Conservation (phyloP, 176 grass and related monocot genomes). For the Carex kokanica region DNA sequence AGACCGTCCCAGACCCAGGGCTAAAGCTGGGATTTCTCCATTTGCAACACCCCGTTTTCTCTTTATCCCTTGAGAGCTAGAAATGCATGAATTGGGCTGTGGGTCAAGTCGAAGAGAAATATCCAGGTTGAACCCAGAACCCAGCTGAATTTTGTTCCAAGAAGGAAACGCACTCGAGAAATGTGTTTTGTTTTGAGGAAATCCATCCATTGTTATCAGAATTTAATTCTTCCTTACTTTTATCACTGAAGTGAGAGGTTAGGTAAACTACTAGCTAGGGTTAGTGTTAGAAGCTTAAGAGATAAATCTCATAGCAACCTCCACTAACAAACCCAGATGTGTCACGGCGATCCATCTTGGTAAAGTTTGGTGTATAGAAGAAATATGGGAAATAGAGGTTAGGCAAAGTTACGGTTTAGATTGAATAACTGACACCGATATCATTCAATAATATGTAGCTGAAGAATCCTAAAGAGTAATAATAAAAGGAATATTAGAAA, state of each 20-base stretch:
- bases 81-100: conserved; percentile 29
- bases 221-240: conserved; percentile 33
- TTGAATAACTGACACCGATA: background rate
- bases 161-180: conserved; percentile 22
- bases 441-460: conserved; percentile 17
- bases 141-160: conserved; percentile 32
- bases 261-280: conserved; percentile 55
- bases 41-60: conserved; percentile 41
- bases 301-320: conserved; percentile 48
- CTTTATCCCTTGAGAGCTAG: conserved; percentile 30
- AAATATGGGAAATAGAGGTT: conserved; percentile 32
- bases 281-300: conserved; percentile 44
- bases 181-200: conserved; percentile 28
- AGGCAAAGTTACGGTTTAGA: conserved; percentile 41
- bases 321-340: conserved; percentile 87
- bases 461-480: conserved; percentile 32
- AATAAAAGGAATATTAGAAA: conserved; percentile 35
- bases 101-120: conserved; percentile 28
- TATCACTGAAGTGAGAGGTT: conserved; percentile 29
- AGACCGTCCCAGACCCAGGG: conserved; percentile 50
- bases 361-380: conserved; percentile 49
- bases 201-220: conserved; percentile 48
- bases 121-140: conserved; percentile 21
- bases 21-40: conserved; percentile 39
- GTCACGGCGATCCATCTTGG: conserved; percentile 78